Evolutionary conservation across 176 grass and related monocot species (phyloP), one percentile per base, ranked within the genome.

Genomic region (Avena atlantica): DNA sequence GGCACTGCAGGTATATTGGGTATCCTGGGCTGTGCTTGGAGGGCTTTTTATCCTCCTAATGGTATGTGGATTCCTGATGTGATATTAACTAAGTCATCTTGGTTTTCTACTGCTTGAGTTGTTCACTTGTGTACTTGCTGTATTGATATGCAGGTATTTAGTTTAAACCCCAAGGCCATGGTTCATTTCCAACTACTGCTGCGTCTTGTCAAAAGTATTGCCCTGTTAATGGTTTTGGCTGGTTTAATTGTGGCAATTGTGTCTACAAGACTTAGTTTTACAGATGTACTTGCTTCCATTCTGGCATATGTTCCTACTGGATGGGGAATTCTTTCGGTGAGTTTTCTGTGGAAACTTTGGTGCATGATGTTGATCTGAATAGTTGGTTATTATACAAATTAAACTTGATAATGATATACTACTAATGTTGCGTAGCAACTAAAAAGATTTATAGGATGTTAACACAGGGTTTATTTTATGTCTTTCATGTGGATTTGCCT

Each of bases 121-220:
- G 6, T 13, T 34, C n/a, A 80, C 29, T 34, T 24, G 9, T 90
- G 25, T 71, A 40, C 34, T 79, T 90, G 80, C 45, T 62, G 70
- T 19, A 75, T 25, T 85, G 60, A 78, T 87, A 12, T 86, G 83
- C 86, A 98, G 95, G 84, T 98, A 17, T 95, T 98, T 85, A 84
- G 92, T 71, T 90, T 98, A 85, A 95, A 92, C 75, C 93, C 92
- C 50, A 98, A 95, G 87, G 95, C 95, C 16, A 94, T 92, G 85
- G 95, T 98, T 17, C 92, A 98, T 81, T 98, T 98, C 79, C 95
- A 98, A 74, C 78, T 98, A 51, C 27, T 93, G 72, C 84, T 98
- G 42, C 95, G 93, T 24, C 89, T 98, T 27, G 47, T 98, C 19
- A 94, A 98, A 87, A 93, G 91, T 69, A 87, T 95, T 80, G 83